phyloP scores from a whole-genome alignment of 2,329 filamentous ascomycete genomes.

The Fusarium sp. region DNA sequence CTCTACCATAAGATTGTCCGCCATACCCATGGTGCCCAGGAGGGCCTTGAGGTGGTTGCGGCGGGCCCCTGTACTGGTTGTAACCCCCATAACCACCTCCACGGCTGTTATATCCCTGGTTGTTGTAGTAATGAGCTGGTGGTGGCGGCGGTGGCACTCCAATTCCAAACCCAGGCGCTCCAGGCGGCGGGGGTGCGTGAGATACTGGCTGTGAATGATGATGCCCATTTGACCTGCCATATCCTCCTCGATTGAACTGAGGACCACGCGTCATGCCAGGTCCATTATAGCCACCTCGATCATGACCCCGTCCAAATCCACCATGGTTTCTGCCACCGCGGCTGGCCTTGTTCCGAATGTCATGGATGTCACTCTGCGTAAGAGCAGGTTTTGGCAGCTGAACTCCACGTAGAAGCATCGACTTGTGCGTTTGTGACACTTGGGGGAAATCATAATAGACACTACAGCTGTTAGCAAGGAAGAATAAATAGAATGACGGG shows the following conservation, averaged over 20 bases:
- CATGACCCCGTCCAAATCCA: constrained; percentile 42
- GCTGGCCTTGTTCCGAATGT: constrained; percentile 72
- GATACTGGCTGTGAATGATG: constrained; percentile 20
- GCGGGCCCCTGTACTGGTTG: constrained; percentile 36
- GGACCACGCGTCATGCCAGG: constrained; percentile 39
- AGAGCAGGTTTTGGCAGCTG: constrained; percentile 78
- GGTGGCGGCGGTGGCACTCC: constrained; percentile 51
- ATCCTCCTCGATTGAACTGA: constrained; percentile 38
- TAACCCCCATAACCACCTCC: constrained; percentile 36
- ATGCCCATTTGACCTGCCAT: constrained; percentile 32
- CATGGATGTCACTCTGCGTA: constrained; percentile 79
- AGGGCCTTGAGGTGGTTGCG: constrained; percentile 24
- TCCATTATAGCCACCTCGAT: constrained; percentile 47
- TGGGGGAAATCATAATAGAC: constrained; percentile 88
- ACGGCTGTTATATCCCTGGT: constrained; percentile 27
- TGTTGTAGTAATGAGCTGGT: constrained; percentile 39
- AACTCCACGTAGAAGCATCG: constrained; percentile 89
- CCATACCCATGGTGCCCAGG: constrained; percentile 38
- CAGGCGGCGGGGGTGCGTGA: constrained; percentile 49
- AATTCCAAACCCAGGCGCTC: constrained; percentile 49
- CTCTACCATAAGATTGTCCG: constrained; percentile 31
- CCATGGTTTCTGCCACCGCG: constrained; percentile 54
- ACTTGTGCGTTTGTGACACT: constrained; percentile 82
- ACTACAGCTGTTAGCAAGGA: constrained; percentile 59
- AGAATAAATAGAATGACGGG: background rate